Evolutionary conservation across 176 grass and related monocot genomes (phyloP), one percentile per base, ranked within the genome.

Genomic region (Avena sativa): DNA sequence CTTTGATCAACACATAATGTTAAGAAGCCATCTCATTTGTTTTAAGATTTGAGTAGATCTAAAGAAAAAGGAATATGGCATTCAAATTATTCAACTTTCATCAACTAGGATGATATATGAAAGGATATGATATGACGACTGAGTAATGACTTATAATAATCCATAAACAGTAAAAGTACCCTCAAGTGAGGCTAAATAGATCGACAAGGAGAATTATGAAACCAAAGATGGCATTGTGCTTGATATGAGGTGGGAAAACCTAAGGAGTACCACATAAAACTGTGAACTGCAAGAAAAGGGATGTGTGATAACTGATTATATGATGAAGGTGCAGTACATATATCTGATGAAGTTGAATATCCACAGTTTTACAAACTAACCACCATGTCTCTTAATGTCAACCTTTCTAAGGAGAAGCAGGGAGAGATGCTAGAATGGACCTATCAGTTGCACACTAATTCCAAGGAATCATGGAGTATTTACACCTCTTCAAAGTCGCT

Each of bases 71-170:
- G 79, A 12, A 2, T 76, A 68, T 58, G 21, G 2, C 59, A 43
- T 53, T 85, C 11, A 65, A 46, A 79, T 79, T n/a, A 64, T 56
- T 73, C 74, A 71, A 59, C 12, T 52, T 47, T 21, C 51, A 68
- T 70, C 6, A 25, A 38, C 79, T 53, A 80, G 17, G 53, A 76
- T 47, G 61, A 53, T 5, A 76, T 76, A 51, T 53, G 51, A 56
- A 56, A 17, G 3, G 53, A 17, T 56, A 17, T 17, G 5, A 17
- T 56, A 56, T 56, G 51, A 4, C 53, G 0, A 56, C 15, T 17
- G 53, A 56, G 14, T 12, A 4, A 73, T 62, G 20, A 80, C 44
- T 65, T 13, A 57, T 19, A 26, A 69, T 59, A 86, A 9, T 44
- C 14, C 32, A 83, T 8, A 72, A 69, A 21, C 0, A 75, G 64